These are phyloP conservation scores for Amanita subjunquillea DNA, from an alignment of 768 basidiomycete genomes.

Conservation along the genomic window DNA sequence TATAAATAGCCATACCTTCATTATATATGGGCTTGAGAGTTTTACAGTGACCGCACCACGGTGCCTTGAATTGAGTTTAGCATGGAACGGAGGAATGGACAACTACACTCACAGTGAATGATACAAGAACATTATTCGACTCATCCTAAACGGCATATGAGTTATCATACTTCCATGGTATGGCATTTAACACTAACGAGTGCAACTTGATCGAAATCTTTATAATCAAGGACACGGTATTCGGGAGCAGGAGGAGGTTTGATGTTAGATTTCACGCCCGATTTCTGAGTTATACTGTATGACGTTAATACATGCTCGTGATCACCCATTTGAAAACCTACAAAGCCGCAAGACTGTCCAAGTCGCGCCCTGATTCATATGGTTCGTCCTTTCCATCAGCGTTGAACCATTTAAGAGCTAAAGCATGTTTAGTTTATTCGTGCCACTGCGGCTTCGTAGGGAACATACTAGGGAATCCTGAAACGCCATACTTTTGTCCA, in stretches of 20 bases:
- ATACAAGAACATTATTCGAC: slow-evolving; percentile 75
- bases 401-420: slow-evolving; percentile 90
- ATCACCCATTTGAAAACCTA: slow-evolving; percentile 25
- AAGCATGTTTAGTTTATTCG: background rate
- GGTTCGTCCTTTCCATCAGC: slow-evolving; percentile 53
- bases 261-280: slow-evolving; percentile 80
- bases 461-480: slow-evolving; percentile 77
- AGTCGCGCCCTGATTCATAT: slow-evolving; percentile 73
- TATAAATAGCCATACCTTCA: slow-evolving; percentile 34
- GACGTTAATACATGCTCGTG: background rate
- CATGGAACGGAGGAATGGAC: slow-evolving; percentile 1
- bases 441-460: background rate
- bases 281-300: slow-evolving; percentile 57
- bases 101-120: slow-evolving; percentile 52
- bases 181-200: slow-evolving; percentile 28
- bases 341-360: slow-evolving; percentile 70
- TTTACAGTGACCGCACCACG: slow-evolving; percentile 97
- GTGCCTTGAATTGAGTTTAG: slow-evolving; percentile 29
- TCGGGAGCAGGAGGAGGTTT: slow-evolving; percentile 75
- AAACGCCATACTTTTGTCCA: slow-evolving; percentile 71
- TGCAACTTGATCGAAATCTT: slow-evolving; percentile 70
- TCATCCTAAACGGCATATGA: slow-evolving; percentile 32
- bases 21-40: slow-evolving; percentile 80
- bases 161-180: background rate
- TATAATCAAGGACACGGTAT: slow-evolving; percentile 53